Percentiles rank a stretch among this genome's conserved stretches.
phyloP scores from a whole-genome alignment of 306 rosid species.

The Citrullus mucosospermus region DNA sequence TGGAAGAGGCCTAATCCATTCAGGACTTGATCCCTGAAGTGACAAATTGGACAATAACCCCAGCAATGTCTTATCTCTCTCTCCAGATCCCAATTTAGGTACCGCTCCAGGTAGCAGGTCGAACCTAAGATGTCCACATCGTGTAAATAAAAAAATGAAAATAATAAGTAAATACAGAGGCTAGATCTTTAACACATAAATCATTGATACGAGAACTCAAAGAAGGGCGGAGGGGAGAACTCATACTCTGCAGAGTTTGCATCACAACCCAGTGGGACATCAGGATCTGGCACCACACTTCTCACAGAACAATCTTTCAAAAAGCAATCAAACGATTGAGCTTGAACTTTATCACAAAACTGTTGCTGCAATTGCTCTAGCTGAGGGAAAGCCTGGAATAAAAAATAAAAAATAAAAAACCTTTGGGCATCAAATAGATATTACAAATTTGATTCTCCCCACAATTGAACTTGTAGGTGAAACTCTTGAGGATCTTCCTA shows the following conservation, averaged over 20 bases:
- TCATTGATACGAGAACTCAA: background rate
- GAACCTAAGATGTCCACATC: conserved; percentile 37
- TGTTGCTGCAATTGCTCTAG: conserved; percentile 70
- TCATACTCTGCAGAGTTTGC: conserved; percentile 69
- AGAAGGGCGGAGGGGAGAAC: background rate
- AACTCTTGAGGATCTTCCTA: background rate
- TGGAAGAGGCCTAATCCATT: conserved; percentile 87
- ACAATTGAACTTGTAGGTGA: background rate
- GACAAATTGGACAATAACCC: conserved; percentile 71
- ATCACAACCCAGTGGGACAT: conserved; percentile 56
- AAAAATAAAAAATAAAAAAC: background rate
- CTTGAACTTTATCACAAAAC: conserved; percentile 40
- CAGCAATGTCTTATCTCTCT: conserved; percentile 60
- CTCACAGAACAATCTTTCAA: conserved; percentile 40
- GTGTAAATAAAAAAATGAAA: background rate
- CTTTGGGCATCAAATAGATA: background rate
- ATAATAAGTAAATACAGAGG: background rate
- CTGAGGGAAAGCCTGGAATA: conserved; percentile 51
- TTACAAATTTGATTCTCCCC: background rate
- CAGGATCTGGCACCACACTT: conserved; percentile 80
- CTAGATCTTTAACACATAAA: background rate
- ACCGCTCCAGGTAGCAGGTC: conserved; percentile 60
- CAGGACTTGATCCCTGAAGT: conserved; percentile 67
- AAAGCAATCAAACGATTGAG: conserved; percentile 34
- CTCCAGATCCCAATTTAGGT: conserved; percentile 73